phyloP scores from a whole-genome alignment of 1,284 basidiomycete species.

The Takashimella tepidaria region DNA sequence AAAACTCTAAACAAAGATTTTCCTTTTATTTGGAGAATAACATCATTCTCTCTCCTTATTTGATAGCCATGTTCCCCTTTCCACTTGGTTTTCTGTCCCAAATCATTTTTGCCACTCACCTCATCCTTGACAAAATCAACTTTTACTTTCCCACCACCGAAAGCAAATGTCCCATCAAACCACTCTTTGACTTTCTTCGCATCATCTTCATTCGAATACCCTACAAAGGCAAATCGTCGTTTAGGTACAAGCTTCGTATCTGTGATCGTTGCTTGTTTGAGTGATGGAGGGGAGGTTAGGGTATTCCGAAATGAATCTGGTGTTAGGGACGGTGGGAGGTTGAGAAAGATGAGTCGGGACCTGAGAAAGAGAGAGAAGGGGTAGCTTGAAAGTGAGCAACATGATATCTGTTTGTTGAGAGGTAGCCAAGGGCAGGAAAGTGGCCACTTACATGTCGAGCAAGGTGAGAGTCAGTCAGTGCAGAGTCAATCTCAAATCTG shows the following conservation, averaged over 20 bases:
- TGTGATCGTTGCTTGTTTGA: slow-evolving; percentile 56
- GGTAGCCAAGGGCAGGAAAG: too few species aligned
- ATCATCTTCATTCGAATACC: slow-evolving; percentile 75
- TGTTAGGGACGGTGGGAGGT: slow-evolving; percentile 64
- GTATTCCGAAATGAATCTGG: slow-evolving; percentile 59
- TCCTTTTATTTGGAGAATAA: too few species aligned
- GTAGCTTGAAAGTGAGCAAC: too few species aligned
- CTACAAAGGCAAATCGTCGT: slow-evolving; percentile 87
- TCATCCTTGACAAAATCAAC: slow-evolving; percentile 72
- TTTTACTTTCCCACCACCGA: slow-evolving; percentile 67
- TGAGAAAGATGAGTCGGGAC: slow-evolving; percentile 90
- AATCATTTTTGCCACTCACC: slow-evolving; percentile 49
- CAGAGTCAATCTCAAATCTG: too few species aligned
- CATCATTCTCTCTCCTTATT: too few species aligned
- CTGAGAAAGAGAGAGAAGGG: slow-evolving; percentile 10
- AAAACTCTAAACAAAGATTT: too few species aligned
- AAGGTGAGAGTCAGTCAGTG: too few species aligned
- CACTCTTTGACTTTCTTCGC: slow-evolving; percentile 71
- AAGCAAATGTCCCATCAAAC: slow-evolving; percentile 75
- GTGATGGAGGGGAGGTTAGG: slow-evolving; percentile 34
- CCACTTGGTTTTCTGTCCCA: too few species aligned
- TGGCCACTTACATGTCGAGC: too few species aligned
- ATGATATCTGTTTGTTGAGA: too few species aligned
- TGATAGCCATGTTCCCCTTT: too few species aligned
- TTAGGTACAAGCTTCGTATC: slow-evolving; percentile 80